phyloP scores from a whole-genome alignment of 108 stramenopile genomes.

The Parmales sp. region DNA sequence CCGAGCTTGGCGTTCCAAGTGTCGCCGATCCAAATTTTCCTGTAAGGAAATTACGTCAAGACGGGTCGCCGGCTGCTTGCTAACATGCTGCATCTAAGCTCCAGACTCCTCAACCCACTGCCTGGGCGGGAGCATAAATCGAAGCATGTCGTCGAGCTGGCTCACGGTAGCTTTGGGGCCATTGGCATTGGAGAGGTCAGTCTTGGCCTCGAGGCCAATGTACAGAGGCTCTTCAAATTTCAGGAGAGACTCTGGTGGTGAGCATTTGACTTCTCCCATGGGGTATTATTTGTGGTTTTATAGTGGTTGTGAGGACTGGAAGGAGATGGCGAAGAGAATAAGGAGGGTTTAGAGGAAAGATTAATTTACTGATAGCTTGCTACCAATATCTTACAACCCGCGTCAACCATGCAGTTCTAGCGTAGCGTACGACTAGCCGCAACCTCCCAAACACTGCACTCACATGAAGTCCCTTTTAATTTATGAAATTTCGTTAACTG shows the following conservation, averaged over 20 bases:
- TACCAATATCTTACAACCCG: too few relatives aligned
- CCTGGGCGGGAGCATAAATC: conserved; percentile 48
- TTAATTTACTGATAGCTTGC: too few relatives aligned
- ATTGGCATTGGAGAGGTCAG: neutral
- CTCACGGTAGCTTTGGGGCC: neutral
- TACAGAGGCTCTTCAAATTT: conserved; percentile 38
- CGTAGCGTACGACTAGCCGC: too few relatives aligned
- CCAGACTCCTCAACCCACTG: conserved; percentile 42
- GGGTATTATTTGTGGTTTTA: too few relatives aligned
- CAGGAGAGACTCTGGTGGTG: conserved; percentile 21
- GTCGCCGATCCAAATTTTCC: conserved; percentile 41
- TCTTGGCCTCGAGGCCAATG: conserved; percentile 20
- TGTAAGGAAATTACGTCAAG: conserved; percentile 46
- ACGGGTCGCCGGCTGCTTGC: conserved; percentile 50
- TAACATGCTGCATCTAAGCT: conserved; percentile 51
- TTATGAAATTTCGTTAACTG: too few relatives aligned
- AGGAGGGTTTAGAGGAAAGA: too few relatives aligned
- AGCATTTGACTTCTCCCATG: conserved; percentile 5
- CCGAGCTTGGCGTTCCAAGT: conserved; percentile 42
- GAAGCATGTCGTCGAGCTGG: conserved; percentile 52
- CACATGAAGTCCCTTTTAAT: too few relatives aligned
- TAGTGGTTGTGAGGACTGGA: too few relatives aligned
- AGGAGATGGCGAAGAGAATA: too few relatives aligned
- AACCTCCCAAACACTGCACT: too few relatives aligned
- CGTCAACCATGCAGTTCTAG: too few relatives aligned